A percentile compares a stretch with the other conserved stretches of the same genome.
These are phyloP conservation scores for Francoa sonchifolia DNA, from an alignment of 441 rosid genomes.

Conservation along the genomic window DNA sequence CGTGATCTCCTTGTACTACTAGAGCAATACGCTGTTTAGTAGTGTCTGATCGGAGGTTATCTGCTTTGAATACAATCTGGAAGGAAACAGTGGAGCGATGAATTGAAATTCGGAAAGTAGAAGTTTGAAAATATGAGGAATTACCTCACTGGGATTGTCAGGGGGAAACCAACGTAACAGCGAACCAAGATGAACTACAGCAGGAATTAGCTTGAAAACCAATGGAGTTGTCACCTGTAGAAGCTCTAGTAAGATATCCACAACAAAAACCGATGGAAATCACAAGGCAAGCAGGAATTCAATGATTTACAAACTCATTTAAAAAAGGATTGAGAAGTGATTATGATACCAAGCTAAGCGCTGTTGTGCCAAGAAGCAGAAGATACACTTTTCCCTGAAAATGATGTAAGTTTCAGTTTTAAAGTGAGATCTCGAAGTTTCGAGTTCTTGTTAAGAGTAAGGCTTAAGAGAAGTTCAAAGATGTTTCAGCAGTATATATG, in stretches of 20 bases:
- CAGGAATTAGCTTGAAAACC: slow-evolving; percentile 92
- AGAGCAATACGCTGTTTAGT: slow-evolving; percentile 76
- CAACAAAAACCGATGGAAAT: background rate
- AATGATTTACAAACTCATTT: background rate
- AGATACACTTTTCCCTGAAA: slow-evolving; percentile 82
- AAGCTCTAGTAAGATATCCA: background rate
- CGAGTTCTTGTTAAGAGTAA: too few relatives aligned
- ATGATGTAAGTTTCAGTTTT: slow-evolving; percentile 1
- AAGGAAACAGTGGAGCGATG: slow-evolving; percentile 26
- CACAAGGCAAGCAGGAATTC: background rate
- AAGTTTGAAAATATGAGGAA: background rate
- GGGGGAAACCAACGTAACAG: slow-evolving; percentile 89
- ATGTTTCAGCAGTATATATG: too few relatives aligned
- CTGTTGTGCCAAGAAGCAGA: slow-evolving; percentile 91
- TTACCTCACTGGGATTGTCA: slow-evolving; percentile 62
- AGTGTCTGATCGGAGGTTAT: slow-evolving; percentile 67
- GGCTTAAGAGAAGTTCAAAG: too few relatives aligned
- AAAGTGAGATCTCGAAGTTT: too few relatives aligned
- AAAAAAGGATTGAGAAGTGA: background rate
- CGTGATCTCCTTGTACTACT: slow-evolving; percentile 84
- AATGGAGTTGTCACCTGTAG: slow-evolving; percentile 88
- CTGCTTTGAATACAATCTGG: slow-evolving; percentile 95
- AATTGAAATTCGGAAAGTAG: background rate
- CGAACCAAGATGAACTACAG: slow-evolving; percentile 77
- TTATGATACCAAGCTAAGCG: slow-evolving; percentile 72